Evolutionary conservation across 2,329 filamentous ascomycete genomes (phyloP), one percentile per base, ranked within the genome.

Genomic region (Thyridium curvatum): DNA sequence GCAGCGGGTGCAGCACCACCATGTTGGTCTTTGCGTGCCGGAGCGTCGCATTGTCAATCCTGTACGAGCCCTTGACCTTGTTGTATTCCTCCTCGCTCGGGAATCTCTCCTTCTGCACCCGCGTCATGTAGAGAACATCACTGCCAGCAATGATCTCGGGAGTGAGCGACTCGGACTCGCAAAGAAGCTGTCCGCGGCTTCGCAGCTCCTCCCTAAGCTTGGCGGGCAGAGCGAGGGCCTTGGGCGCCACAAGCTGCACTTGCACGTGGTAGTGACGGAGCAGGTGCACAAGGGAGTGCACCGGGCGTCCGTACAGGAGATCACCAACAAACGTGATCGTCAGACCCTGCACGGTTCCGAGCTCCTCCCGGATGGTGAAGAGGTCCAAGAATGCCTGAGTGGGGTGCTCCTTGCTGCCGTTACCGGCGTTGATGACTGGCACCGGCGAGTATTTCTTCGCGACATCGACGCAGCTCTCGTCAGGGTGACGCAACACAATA

Each of bases 361-460:
- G 75, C 64, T 98, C 93, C 65, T 98, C 93, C 50, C 93, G 87
- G 56, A 98, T 98, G 39, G 93, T 97, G 72, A 96, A 98, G 41
- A 98, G 82, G 56, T 98, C 93, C 16, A 98, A 72, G 75, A 98
- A 93, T 0, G 93, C 93, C 66, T 98, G 93, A 0, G 93, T 98
- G 1, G 93, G 93, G 66, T 98, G 93, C 69, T 98, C 93, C 53
- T 87, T 82, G 65, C 85, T 89, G 47, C 93, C 93, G 60, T 98
- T 98, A 37, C 93, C 93, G 48, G 89, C 93, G 59, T 98, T 98
- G 72, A 98, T 91, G 55, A 98, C 82, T 2, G 93, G 93, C 1
- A 96, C 87, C 13, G 84, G 81, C 32, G 87, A 89, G 68, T 84
- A 94, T 59, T 90, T 91, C 53, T 84, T 82, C 1, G 91, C 93